Evolutionary conservation across 768 basidiomycete genomes (phyloP), one percentile per base, ranked within the genome.

Genomic region (Naganishia friedmannii): DNA sequence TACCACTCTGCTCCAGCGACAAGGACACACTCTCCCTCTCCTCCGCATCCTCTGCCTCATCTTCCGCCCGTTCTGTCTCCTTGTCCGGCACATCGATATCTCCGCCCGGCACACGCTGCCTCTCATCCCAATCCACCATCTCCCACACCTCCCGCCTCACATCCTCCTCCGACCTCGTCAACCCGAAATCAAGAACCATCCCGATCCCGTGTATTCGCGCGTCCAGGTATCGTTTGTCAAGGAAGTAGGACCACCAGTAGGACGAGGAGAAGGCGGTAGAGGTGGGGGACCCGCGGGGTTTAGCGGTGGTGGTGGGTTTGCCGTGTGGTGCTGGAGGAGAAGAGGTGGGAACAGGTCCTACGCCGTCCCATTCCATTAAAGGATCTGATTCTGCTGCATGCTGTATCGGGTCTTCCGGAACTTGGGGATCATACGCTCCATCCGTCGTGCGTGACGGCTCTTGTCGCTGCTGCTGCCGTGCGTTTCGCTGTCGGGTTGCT

Each of bases 131-230:
- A 29, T 45, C 72, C 19, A 57, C 21, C 65, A 69, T 70, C 56
- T 73, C 72, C 51, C 28, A 26, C 15, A 73, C 69, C 66, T 73
- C 72, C 28, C 70, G 39, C 48, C 46, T 58, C n/a, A 73, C 69
- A 17, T 57, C 66, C 53, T 67, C 42, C 32, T 67, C 72, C 2
- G 21, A 60, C 39, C 72, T 37, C 45, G 48, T 57, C 37, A 51
- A 12, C 0, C 65, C 68, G 39, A 73, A 60, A 66, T 73, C 72
- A 0, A 70, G 46, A 3, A 73, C 72, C 28, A 73, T 23, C 13
- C 72, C 72, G 46, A 73, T 39, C 10, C 72, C 72, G n/a, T 67
- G 39, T 19, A 60, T 6, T 3, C 72, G 58, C n/a, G 70, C 46
- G 29, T 73, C 72, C 23, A 42, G 42, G 42, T 67, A 63, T 1